Evolutionary conservation across 768 basidiomycete species (phyloP), one percentile per base, ranked within the genome.

Genomic region (Lentinus brumalis): DNA sequence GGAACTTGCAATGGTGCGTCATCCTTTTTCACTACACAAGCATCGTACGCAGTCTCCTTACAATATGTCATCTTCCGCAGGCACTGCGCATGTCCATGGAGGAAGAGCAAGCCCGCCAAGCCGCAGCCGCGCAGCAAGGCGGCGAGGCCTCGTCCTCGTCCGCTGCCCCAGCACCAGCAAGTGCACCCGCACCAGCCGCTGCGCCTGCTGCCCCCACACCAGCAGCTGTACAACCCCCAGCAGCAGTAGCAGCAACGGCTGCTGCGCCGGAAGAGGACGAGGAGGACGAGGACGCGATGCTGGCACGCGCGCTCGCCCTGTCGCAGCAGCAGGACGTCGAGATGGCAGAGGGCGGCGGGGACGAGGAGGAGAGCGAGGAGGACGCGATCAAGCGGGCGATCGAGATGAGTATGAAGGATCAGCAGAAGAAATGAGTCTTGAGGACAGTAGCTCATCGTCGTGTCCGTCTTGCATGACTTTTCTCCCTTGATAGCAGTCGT

Each of bases 41-140:
- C 21, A 26, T 26, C 21, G 21, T 26, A 26, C 21, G 21, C 21
- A 2, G 35, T 35, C 35, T 35, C 12, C 58, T 53, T 31, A 35
- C 15, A 8, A 31, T 30, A 9, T 30, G 32, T 6, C 10, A 30
- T 16, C 6, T 12, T 56, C 5, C 31, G 44, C 66, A 97, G 96
- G 96, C 95, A 10, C 83, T 99, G 44, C 91, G 96, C 39, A 93
- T 98, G 92, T 98, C 96, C 1, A 87, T 98, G 83, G 92, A 96
- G 77, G 95, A 97, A 71, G 94, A 94, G 53, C 86, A 88, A 69
- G 93, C 92, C 16, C 87, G 95, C 11, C 80, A 84, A 79, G 80
- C 80, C 9, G 78, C 81, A 11, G 76, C 79, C 5, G 78, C 75
- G 52, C 78, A 83, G 16, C 77, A 73, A 0, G 49, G 74, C 4